Conservation (phyloP, 257 asterid species). For the Plectranthus barbatus region DNA sequence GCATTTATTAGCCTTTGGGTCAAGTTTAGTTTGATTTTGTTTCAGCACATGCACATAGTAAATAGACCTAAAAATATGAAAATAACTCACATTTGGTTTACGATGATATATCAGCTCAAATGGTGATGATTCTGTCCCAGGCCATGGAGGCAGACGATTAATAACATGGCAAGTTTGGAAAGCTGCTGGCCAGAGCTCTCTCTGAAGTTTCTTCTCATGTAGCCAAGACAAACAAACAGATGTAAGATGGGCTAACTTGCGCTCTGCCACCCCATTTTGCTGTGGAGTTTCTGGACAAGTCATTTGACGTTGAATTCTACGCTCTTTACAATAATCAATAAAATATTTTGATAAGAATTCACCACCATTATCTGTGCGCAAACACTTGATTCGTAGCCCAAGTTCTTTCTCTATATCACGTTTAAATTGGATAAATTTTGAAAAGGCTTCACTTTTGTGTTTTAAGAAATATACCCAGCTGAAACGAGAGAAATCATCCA, state of each 20-base stretch:
- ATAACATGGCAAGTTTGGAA: constrained; percentile 7
- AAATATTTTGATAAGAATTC: background rate
- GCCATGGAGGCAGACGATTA: constrained; percentile 11
- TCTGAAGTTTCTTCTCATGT: constrained; percentile 8
- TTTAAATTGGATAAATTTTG: no score
- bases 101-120: background rate
- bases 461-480: constrained; percentile 11
- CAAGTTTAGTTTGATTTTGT: constrained; percentile 11
- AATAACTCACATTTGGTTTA: constrained; percentile 8
- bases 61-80: background rate
- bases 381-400: background rate
- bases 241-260: constrained; percentile 15
- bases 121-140: constrained; percentile 1
- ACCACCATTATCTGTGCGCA: constrained; percentile 2
- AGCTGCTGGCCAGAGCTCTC: constrained; percentile 6
- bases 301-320: constrained; percentile 13
- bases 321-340: background rate
- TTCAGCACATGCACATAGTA: constrained; percentile 10
- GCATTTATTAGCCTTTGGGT: background rate
- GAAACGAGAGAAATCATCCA: constrained; percentile 23
- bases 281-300: no score
- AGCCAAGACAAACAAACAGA: no score
- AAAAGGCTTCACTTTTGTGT: constrained; percentile 15
- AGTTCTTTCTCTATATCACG: background rate
- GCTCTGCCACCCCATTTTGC: constrained; percentile 4